Evolutionary conservation across 305 asterid genomes (phyloP), one percentile per base, ranked within the genome.

Genomic region (Solanum aculeatissimum): DNA sequence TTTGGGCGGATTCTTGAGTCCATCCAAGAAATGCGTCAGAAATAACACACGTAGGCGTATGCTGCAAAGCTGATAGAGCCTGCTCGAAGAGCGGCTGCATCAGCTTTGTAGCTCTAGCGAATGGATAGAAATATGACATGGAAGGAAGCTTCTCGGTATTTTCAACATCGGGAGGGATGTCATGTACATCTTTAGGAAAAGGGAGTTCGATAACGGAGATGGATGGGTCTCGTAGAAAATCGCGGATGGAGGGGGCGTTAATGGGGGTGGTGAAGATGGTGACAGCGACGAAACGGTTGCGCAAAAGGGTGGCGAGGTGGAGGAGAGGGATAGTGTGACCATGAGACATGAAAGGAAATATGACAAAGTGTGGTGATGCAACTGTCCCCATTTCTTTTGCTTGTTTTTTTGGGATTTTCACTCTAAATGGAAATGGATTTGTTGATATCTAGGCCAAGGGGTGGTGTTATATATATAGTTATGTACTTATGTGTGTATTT

Each of bases 321-420:
- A 94, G 94, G 90, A 94, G 92, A 18, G 98, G 98, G 80, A 92
- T 91, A 83, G 89, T 94, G 86, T 94, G 97, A 69, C 96, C 97
- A 78, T 91, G 90, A 7, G 98, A 53, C 91, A 93, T 87, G 90
- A 93, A 94, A 18, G 97, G 97, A 86, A 94, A 92, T 51, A 94
- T 89, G 0, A 86, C 89, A 51, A 94, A 93, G 89, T 92, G 95
- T 38, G 94, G 92, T 18, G 85, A 4, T 10, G 87, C 51, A 29
- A 72, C 75, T 21, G 90, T 85, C 9, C 87, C 93, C 97, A 91
- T 92, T 2, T 9, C 35, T 0, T 35, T 18, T 3, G 0, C 2
- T 3, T 9, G 19, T 4, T 18, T 19, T n/a, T 40, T 7, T 1
- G 47, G 47, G 19, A 18, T 35, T 4, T 35, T 35, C 40, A 35